These are phyloP conservation scores for Exserohilum turcica DNA, from an alignment of 2,329 filamentous ascomycete species.

Conservation along the genomic window DNA sequence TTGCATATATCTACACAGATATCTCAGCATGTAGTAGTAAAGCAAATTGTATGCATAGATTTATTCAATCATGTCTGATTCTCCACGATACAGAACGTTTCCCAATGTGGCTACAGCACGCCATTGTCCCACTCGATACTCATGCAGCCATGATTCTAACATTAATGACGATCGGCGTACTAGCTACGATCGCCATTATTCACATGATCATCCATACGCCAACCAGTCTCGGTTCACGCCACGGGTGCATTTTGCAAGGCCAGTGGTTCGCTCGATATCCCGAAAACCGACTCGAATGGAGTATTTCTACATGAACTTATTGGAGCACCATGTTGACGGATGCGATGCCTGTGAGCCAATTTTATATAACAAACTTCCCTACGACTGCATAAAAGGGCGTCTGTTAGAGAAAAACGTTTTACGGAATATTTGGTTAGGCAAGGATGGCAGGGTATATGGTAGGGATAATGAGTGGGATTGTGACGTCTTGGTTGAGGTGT, in stretches of 20 bases:
- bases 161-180: not conserved
- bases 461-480: not conserved
- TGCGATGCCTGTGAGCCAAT: not conserved
- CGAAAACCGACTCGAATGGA: conserved; percentile 2
- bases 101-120: not conserved
- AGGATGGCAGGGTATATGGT: not conserved
- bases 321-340: not conserved
- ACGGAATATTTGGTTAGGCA: not conserved
- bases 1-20: not conserved
- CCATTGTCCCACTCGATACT: not conserved
- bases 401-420: not conserved
- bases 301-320: not conserved
- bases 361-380: not conserved
- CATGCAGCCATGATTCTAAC: not conserved
- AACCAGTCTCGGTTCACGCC: not conserved
- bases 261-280: not conserved
- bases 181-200: not conserved
- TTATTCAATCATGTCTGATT: not conserved
- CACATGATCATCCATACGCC: not conserved
- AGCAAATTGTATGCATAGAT: not conserved
- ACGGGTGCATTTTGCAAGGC: not conserved
- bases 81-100: not conserved
- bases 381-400: not conserved
- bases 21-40: not conserved
- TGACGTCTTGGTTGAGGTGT: not conserved